These are phyloP conservation scores for Auricularia sp. DNA, from an alignment of 768 basidiomycete species.

Conservation along the genomic window DNA sequence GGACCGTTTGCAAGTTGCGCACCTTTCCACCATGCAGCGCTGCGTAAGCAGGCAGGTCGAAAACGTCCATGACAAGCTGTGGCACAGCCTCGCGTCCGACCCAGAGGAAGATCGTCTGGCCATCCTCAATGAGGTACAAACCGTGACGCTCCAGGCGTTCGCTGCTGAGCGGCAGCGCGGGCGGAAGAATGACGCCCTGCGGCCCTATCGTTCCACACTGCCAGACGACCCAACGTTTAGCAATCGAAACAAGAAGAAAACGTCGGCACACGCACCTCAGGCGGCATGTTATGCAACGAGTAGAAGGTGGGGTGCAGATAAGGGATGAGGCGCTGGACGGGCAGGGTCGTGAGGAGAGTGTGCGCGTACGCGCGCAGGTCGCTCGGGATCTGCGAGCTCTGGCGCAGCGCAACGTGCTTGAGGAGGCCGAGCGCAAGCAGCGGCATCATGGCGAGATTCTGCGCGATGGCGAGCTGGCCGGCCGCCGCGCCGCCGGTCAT, in stretches of 20 bases:
- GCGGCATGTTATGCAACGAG: slow-evolving; percentile 91
- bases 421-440: slow-evolving; percentile 80
- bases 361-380: slow-evolving; percentile 95
- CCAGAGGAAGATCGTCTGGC: slow-evolving; percentile 96
- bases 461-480: slow-evolving; percentile 83
- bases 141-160: slow-evolving; percentile 93
- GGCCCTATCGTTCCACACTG: slow-evolving; percentile 90
- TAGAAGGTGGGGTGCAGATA: slow-evolving; percentile 96
- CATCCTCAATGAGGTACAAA: slow-evolving; percentile 93
- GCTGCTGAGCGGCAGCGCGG: slow-evolving; percentile 83
- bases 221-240: slow-evolving; percentile 1
- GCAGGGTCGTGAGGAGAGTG: slow-evolving; percentile 80
- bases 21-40: slow-evolving; percentile 92
- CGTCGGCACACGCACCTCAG: slow-evolving; percentile 44
- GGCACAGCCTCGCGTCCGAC: slow-evolving; percentile 96
- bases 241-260: neutral
- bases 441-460: slow-evolving; percentile 92
- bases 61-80: slow-evolving; percentile 87
- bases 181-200: slow-evolving; percentile 77
- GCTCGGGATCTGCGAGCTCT: slow-evolving; percentile 93
- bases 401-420: slow-evolving; percentile 93
- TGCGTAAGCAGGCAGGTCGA: slow-evolving; percentile 80
- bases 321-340: slow-evolving; percentile 82
- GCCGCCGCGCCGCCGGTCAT: slow-evolving; percentile 96
- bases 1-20: slow-evolving; percentile 11